Percentiles rank a stretch among this genome's conserved stretches.
Evolutionary conservation across 108 stramenopile genomes (phyloP).

Genomic region (Pseudonitzschia delicatissima): DNA sequence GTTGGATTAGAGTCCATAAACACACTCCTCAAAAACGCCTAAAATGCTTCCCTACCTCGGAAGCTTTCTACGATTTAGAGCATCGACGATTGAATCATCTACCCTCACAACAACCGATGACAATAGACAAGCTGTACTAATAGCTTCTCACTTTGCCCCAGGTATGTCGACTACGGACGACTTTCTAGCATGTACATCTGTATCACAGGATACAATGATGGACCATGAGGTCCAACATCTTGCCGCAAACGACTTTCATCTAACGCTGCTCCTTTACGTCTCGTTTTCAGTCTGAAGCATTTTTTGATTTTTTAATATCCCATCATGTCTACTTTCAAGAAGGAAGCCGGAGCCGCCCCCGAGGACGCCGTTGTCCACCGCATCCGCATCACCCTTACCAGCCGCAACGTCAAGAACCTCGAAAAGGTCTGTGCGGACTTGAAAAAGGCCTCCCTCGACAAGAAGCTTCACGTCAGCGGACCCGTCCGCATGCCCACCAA

Average conservation of each 20-base stretch:
- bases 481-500: constrained; percentile 99
- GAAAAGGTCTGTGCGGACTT: constrained; percentile 99
- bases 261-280: not conserved
- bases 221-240: too few relatives aligned
- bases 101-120: not conserved
- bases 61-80: too few relatives aligned
- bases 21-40: not conserved
- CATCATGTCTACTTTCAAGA: constrained; percentile 74
- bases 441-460: constrained; percentile 92
- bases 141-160: constrained; percentile 64
- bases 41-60: too few relatives aligned
- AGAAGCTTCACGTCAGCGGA: constrained; percentile 93
- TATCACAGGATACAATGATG: too few relatives aligned
- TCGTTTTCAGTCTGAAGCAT: constrained; percentile 47
- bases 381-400: constrained; percentile 99
- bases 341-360: constrained; percentile 62
- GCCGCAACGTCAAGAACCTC: constrained; percentile 96
- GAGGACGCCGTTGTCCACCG: constrained; percentile 78
- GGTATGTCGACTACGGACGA: constrained; percentile 34
- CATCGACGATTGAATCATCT: not conserved
- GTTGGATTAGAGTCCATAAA: not conserved
- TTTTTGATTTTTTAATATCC: constrained; percentile 7
- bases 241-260: not conserved
- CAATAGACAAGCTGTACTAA: not conserved
- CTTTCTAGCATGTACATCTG: too few relatives aligned